Base-by-base conservation (phyloP, 345 rosid species). In the Pistacia atlantica region DNA sequence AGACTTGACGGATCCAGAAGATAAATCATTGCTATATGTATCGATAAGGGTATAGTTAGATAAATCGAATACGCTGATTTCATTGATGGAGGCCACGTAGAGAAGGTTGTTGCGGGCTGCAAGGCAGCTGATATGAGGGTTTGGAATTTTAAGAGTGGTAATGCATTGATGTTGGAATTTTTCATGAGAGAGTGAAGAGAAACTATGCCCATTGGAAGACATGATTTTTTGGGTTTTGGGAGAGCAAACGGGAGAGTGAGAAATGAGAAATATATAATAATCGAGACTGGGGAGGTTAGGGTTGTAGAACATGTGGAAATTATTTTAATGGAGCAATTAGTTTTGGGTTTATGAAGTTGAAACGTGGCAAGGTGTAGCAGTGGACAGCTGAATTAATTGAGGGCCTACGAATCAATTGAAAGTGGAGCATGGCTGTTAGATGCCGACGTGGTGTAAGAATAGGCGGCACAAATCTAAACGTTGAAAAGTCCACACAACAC, bases 1-100 rank as follows among this genome's bases (percentile, higher is more conserved):
- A 61, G 87, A 86, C 76, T 86, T 88, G 76, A 84, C 79, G 28
- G 82, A 80, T 7, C 88, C 88, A 3, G 89, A 76, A 54, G 84
- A 17, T 35, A 74, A 58, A 56, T 75, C 79, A 13, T 54, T 31
- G 42, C 73, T 75, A 5, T 84, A 81, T 13, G 85, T 68, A 49
- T 83, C 80, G 48, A 84, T 10, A 4, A 42, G 83, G 63, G 62
- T 54, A 28, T 69, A 65, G 66, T 61, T 72, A 0, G 86, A 71
- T 18, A 83, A 69, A 64, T 86, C 84, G 13, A 63, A 88, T 84
- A 88, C 84, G 72, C 64, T 76, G 80, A 86, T 80, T 72, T 73
- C 69, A 68, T 83, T 74, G 74, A 59, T 14, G 22, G 85, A 66
- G 8, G 87, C 85, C 9, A 85, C 88, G 61, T 88, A 88, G 54